Evolutionary conservation across 2,329 filamentous ascomycete species (phyloP), one percentile per base, ranked within the genome.

Genomic region (Botrytis byssoidea): DNA sequence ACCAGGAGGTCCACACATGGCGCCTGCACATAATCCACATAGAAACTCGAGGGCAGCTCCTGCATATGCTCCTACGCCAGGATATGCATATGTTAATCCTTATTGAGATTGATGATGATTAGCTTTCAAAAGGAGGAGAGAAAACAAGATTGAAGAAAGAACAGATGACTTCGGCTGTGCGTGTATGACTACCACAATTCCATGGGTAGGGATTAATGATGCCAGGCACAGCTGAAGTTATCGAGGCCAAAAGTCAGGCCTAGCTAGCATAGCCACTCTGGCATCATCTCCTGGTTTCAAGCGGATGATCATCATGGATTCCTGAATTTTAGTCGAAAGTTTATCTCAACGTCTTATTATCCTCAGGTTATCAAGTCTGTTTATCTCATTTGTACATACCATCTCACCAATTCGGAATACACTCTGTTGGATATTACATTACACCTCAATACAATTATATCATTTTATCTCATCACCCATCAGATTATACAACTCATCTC

Each of bases 71-170:
- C 75, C 75, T 20, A 70, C 74, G 22, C 70, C 63, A 16, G 74
- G 75, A 32, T 76, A 74, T 73, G 70, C 68, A 12, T 77, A 77
- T 73, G 74, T 76, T 29, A 55, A 25, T 12, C 67, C 72, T 44
- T 73, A 73, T 60, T 73, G 71, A 73, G 46, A 57, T n/a, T 59
- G 29, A 72, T 44, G 25, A 72, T 37, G 37, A 66, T 18, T 16
- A n/a, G 12, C 14, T 18, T 29, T 57, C n/a, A 57, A 16, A n/a
- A 14, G 66, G 57, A 29, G 35, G 20, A 37, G 40, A 16, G 48
- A 40, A 12, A 32, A 57, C 16, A 42, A 51, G 32, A 57, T 42
- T 69, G 12, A 57, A 69, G 42, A 18, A 60, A 40, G 66, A 73
- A 57, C 40, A 44, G 37, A 64, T 59, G 35, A 48, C 35, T 67